These are phyloP conservation scores for Marvania coccoides DNA, from an alignment of 139 green algal genomes.

Conservation along the genomic window DNA sequence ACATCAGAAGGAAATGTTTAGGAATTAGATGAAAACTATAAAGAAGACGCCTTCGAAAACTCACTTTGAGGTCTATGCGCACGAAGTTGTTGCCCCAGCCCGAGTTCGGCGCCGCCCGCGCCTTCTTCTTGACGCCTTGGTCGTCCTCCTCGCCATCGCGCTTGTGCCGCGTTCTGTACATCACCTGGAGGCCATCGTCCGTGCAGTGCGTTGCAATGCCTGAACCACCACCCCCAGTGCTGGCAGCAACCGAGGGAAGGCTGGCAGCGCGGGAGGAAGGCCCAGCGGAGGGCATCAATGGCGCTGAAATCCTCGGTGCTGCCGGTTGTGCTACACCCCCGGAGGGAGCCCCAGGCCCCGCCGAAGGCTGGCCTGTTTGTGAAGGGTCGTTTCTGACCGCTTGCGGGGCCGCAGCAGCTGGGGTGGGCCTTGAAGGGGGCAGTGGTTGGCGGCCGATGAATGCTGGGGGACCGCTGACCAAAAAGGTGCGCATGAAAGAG, in stretches of 20 bases:
- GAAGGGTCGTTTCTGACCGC: neutral
- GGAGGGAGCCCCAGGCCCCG: neutral
- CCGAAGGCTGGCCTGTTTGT: neutral
- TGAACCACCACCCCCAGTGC: neutral
- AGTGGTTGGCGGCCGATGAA: neutral
- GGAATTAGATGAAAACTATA: neutral
- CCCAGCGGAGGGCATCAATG: neutral
- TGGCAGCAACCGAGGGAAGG: neutral
- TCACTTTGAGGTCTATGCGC: conserved; percentile 38
- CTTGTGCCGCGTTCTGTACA: conserved; percentile 4
- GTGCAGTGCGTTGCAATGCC: neutral
- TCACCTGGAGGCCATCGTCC: conserved; percentile 19
- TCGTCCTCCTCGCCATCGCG: neutral
- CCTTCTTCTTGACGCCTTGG: neutral
- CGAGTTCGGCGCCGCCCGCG: neutral
- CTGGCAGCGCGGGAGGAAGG: neutral
- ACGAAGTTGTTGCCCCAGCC: conserved; percentile 47
- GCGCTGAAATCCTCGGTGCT: neutral
- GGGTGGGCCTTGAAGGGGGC: neutral
- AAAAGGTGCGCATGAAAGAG: no score
- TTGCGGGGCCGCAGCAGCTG: neutral
- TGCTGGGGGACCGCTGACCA: no score
- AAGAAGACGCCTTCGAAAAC: neutral
- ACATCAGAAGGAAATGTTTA: neutral
- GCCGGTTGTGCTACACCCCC: neutral